Conservation (phyloP, 805 yeast genomes). For the Metschnikowia sp. region DNA sequence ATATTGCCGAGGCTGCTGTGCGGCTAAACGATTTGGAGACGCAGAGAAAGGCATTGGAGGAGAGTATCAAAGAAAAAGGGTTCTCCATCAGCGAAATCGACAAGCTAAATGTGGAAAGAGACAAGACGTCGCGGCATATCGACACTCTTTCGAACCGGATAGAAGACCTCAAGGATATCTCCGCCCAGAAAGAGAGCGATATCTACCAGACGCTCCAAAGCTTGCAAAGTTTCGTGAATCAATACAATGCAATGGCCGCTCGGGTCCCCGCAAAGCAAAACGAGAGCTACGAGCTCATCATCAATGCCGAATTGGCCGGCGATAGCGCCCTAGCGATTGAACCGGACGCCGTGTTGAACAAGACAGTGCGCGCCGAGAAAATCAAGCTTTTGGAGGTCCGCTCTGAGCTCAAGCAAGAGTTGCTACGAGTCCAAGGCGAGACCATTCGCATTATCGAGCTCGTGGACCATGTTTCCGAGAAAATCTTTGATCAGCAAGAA, state of each 20-base stretch:
- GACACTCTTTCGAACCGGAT: conserved; percentile 43
- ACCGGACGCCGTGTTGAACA: conserved; percentile 39
- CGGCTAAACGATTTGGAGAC: conserved; percentile 41
- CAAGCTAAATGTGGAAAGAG: conserved; percentile 57
- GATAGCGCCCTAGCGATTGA: conserved; percentile 15
- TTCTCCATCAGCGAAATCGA: conserved; percentile 63
- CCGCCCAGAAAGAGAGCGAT: conserved; percentile 48
- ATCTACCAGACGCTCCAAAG: conserved; percentile 49
- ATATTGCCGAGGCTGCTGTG: conserved; percentile 43
- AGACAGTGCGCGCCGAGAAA: conserved; percentile 46
- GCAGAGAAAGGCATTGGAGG: conserved; percentile 40
- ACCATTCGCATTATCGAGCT: conserved; percentile 54
- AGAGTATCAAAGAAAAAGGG: conserved; percentile 49
- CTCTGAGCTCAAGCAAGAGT: conserved; percentile 37
- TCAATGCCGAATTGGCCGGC: conserved; percentile 19
- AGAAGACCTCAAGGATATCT: conserved; percentile 44
- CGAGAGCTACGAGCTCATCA: conserved; percentile 38
- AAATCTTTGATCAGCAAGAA: conserved; percentile 55
- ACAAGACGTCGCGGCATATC: conserved; percentile 50
- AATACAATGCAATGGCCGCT: conserved; percentile 54
- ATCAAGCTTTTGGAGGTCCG: conserved; percentile 30
- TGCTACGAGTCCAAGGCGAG: conserved; percentile 54
- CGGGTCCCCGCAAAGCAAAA: conserved; percentile 35
- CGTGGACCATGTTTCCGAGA: conserved; percentile 54
- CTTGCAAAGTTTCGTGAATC: conserved; percentile 49